Evolutionary conservation across 2,329 filamentous ascomycete genomes (phyloP), one percentile per base, ranked within the genome.

Genomic region (Penicillium sp.): DNA sequence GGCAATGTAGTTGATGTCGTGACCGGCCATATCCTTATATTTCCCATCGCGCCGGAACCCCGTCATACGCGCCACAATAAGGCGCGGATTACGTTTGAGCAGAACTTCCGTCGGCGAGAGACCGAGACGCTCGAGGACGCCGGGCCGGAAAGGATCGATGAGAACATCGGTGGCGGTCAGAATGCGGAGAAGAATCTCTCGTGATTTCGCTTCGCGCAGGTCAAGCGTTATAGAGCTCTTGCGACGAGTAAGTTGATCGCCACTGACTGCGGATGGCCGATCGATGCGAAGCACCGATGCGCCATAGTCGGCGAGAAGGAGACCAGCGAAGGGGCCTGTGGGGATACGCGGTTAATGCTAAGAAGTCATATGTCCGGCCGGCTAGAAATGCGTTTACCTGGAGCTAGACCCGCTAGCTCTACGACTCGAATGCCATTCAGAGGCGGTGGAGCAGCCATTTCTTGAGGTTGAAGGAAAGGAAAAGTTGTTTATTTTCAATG

Each of bases 1-100:
- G 52, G 93, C 92, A 45, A 98, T 89, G 77, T 98, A 98, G 74
- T 98, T 97, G 76, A 97, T 97, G 75, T 97, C 93, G 74, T 97
- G 93, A 48, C 93, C 93, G 0, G 93, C 93, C 93, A 97, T 97
- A 70, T 84, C 79, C 52, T 85, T 86, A 78, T 97, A 98, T 70
- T 87, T 89, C 0, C 93, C 94, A 77, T 96, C 92, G 42, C 93
- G 84, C 13, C 94, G 84, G 76, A 97, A 98, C 0, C 94, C 94
- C 2, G 93, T 95, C 85, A 98, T 89, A 43, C 94, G 88, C 7
- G 86, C 92, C 59, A 96, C 87, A 57, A 98, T 87, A 2, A 98
- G 80, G 0, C 88, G 82, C 11, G 89, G 89, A 75, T 97, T 97
- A 19, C 85, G 73, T 26, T 78, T 80, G 30, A 87, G 79, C 7